Evolutionary conservation across 208 protist genomes (phyloP).

Genomic region (Naegleria lovaniensis): DNA sequence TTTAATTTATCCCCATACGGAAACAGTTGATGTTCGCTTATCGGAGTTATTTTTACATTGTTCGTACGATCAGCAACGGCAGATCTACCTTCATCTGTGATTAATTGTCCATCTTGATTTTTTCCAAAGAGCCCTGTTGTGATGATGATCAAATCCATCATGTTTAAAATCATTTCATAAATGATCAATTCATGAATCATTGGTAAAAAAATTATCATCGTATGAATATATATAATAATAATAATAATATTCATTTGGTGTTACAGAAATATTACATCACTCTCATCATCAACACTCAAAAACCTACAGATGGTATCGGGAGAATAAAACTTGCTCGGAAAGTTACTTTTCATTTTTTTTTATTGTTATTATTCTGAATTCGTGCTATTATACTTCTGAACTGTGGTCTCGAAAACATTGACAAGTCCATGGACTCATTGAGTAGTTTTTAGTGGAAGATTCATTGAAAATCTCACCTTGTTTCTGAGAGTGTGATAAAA

Average conservation of each 20-base stretch:
- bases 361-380: too few relatives aligned
- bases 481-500: neutral
- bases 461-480: neutral
- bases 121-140: neutral
- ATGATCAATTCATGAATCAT: too few relatives aligned
- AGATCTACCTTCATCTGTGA: neutral
- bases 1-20: neutral
- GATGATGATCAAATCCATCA: too few relatives aligned
- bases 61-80: neutral
- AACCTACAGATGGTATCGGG: neutral
- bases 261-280: too few relatives aligned
- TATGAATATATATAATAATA: too few relatives aligned
- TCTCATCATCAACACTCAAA: neutral
- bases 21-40: neutral
- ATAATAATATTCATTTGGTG: too few relatives aligned
- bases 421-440: too few relatives aligned
- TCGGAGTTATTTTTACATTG: neutral
- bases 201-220: too few relatives aligned
- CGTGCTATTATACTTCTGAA: too few relatives aligned
- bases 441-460: neutral
- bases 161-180: too few relatives aligned
- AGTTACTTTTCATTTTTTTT: neutral
- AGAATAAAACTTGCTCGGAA: neutral
- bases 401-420: too few relatives aligned
- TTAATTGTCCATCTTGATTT: neutral